Base-by-base conservation (phyloP, 106 monocot species). In the Alisma plantagoaquatica region DNA sequence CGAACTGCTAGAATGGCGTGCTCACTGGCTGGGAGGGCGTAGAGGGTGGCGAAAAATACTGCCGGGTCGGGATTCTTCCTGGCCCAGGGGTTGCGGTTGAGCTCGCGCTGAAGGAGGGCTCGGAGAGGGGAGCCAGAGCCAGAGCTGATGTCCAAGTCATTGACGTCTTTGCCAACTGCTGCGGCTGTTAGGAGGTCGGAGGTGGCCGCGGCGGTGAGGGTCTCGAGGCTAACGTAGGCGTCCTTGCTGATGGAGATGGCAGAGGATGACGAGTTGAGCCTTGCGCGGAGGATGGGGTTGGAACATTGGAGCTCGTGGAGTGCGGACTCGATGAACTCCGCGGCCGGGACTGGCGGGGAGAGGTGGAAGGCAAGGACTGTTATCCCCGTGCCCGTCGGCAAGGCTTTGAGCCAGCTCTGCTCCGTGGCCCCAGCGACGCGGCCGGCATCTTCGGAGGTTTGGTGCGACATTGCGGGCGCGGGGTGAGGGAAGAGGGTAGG, bases 21-120 rank as follows among this genome's bases (percentile, higher is more conserved):
- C 18, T 24, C 24, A 23, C 2, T 38, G 53, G 20, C 51, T 0
- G 28, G 45, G 5, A 63, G 1, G 10, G 20, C 63, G 49, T 70
- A 70, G 11, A 54, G 15, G 20, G 53, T 33, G 14, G 63, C 56
- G 28, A 49, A 57, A 30, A 63, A 30, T 27, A 46, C 45, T 17
- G 46, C 27, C 14, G 38, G 12, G 11, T 8, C 5, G 2, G 14
- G 22, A 12, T n/a, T 23, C 2, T 18, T 28, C 7, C 19, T 23
- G 16, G 31, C 22, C 70, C 70, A 70, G 0, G 70, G 70, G 46
- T 70, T 70, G 2, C 45, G 33, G 56, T 56, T 63, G 12, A 71
- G 24, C 48, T 71, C 70, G 48, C 57, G 63, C 63, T 71, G 63
- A 2, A 63, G 44, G 27, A 71, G 54, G 38, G 16, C 2, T 27